These are phyloP conservation scores for Amborella trichopoda DNA, from an alignment of 164 flowering plant genomes.

Conservation along the genomic window DNA sequence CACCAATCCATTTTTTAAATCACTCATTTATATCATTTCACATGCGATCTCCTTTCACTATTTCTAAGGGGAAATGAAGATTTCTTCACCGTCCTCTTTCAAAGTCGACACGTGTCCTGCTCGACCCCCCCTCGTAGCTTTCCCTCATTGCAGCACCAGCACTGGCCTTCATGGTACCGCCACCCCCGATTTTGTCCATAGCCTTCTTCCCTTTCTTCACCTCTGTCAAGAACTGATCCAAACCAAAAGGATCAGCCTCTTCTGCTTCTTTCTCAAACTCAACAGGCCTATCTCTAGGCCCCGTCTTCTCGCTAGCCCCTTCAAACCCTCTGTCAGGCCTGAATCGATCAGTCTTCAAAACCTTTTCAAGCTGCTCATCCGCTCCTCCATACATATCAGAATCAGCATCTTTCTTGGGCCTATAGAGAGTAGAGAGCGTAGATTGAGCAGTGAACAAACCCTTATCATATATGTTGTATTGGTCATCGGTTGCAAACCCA, in stretches of 20 bases:
- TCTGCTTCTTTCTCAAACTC: conserved; percentile 71
- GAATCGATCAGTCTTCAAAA: conserved; percentile 73
- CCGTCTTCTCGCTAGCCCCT: conserved; percentile 65
- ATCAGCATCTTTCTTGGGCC: conserved; percentile 75
- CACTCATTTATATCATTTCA: too few relatives aligned
- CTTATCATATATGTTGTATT: conserved; percentile 82
- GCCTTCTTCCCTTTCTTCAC: conserved; percentile 80
- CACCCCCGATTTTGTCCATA: conserved; percentile 63
- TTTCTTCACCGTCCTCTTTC: conserved; percentile 14
- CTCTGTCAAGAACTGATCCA: conserved; percentile 81
- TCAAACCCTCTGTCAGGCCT: conserved; percentile 73
- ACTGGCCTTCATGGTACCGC: conserved; percentile 86
- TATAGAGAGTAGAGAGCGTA: conserved; percentile 65
- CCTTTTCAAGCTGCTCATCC: conserved; percentile 86
- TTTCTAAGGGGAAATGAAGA: too few relatives aligned
- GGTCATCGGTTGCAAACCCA: conserved; percentile 82
- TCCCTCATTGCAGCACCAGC: conserved; percentile 76
- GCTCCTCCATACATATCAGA: conserved; percentile 80
- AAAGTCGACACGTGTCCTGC: conserved; percentile 37
- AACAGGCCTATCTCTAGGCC: conserved; percentile 69
- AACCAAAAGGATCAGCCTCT: conserved; percentile 93
- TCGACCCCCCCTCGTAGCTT: conserved; percentile 55
- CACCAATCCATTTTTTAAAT: too few relatives aligned
- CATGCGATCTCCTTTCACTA: too few relatives aligned
- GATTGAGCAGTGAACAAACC: conserved; percentile 72